Base-by-base conservation (phyloP, 1,139 yeast species). In the Suhomyces bribrorum region DNA sequence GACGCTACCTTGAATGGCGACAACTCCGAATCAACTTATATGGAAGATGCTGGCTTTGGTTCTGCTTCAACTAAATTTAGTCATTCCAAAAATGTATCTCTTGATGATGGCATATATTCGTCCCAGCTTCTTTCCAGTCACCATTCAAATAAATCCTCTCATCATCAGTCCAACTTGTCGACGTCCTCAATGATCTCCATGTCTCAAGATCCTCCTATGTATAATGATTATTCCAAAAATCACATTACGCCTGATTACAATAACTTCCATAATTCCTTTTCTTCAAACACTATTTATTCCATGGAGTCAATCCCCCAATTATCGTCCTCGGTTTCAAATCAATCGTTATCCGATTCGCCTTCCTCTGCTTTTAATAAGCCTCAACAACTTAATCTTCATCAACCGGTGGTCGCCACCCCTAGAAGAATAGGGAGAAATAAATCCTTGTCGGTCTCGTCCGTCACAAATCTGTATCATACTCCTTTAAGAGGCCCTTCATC, bases 241-340 rank as follows among this genome's bases (percentile, higher is more conserved):
- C 11, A 34, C 5, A 8, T 14, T 9, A 25, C 26, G 14, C 32
- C 27, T 13, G 34, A 37, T 12, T 34, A 28, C 32, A 36, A 30
- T 29, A 26, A 20, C 36, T 15, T 40, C 24, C 33, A 34, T 28
- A 61, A 62, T 40, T 61, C 66, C 18, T 59, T 52, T 29, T 65
- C 75, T 8, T 60, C 57, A 32, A 68, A 73, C 34, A 71, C 77
- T 2, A 52, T 74, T 6, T 68, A 74, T 14, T 72, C 79, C 16
- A 49, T 56, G 37, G 78, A 72, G 33, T 70, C 75, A 9, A 54
- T 62, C 24, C 77, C 75, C 11, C 62, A 64, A 38, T 57, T 69
- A 36, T 54, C 63, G 43, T 59, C 66, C 44, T 56, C 72, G 47
- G 47, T 59, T 34, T 58, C 73, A 47, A 57, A 62, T 55, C 64